Evolutionary conservation across 2,329 filamentous ascomycete genomes (phyloP).

Genomic region (Penicillium sp.): DNA sequence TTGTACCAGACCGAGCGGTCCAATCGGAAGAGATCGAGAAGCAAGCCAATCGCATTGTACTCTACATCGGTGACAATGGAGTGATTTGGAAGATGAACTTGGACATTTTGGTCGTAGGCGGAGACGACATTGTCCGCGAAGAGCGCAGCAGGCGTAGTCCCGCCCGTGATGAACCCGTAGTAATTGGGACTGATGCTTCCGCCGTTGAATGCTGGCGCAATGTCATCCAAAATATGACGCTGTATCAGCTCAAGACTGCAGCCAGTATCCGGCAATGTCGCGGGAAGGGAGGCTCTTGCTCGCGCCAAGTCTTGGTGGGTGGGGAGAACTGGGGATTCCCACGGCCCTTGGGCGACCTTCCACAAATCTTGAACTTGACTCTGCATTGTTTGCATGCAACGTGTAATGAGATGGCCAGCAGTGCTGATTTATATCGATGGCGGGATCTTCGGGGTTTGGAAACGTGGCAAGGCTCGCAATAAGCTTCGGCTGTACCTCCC

Average conservation of each 20-base stretch:
- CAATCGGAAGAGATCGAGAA: constrained; percentile 68
- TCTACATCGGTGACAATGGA: constrained; percentile 77
- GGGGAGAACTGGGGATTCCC: constrained; percentile 36
- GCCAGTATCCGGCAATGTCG: constrained; percentile 31
- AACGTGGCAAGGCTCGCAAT: neutral
- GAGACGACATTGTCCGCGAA: constrained; percentile 84
- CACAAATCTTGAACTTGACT: constrained; percentile 30
- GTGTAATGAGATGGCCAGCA: neutral
- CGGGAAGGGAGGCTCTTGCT: constrained; percentile 37
- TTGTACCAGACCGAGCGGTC: constrained; percentile 64
- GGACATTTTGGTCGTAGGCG: constrained; percentile 78
- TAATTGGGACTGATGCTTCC: constrained; percentile 69
- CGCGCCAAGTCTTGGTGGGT: constrained; percentile 28
- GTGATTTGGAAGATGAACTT: constrained; percentile 77
- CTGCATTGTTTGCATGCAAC: constrained; percentile 13
- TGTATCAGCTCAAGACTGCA: constrained; percentile 34
- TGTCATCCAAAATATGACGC: constrained; percentile 43
- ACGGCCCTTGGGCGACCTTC: constrained; percentile 31
- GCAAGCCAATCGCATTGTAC: constrained; percentile 67
- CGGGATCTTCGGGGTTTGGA: constrained; percentile 22
- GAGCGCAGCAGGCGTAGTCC: constrained; percentile 74
- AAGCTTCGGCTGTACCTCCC: constrained; percentile 19
- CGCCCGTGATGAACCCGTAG: constrained; percentile 88
- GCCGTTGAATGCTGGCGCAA: constrained; percentile 63
- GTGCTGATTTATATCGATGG: constrained; percentile 9